Base-by-base conservation (phyloP, 768 basidiomycete genomes). In the Rhizopogon salebrosus region DNA sequence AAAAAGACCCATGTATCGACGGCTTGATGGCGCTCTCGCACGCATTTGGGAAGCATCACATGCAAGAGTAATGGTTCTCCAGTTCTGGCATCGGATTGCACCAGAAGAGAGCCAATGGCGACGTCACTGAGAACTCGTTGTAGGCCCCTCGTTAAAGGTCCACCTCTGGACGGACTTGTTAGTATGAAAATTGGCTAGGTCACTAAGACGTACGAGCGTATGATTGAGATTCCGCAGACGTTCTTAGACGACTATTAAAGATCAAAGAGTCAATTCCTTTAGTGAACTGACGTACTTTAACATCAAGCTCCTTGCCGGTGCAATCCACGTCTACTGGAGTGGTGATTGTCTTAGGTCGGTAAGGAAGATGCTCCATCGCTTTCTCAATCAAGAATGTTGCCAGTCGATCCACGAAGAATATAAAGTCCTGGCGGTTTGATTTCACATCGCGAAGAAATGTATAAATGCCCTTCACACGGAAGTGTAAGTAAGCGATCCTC, bases 21-120 rank as follows among this genome's bases (percentile, higher is more conserved):
- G 3, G 94, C 92, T 35, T 74, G 71, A 48, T 82, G 73, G 38
- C 85, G 73, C 10, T 79, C 70, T 36, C 91, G 87, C 49, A 98
- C 68, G 63, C 75, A 86, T 4, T 74, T 66, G 1, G 95, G 95
- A 22, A 99, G 79, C 72, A 82, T 83, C 51, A 80, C 78, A 62
- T 95, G 89, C 48, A 97, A 78, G 24, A 98, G 75, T 8, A 95
- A 69, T 0, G 95, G 94, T 63, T 99, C 97, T 24, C 92, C 93
- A 3, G 88, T 85, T 60, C 73, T 77, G 3, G 80, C 77, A 58
- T 97, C 91, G 0, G 91, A 88, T 66, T 98, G 95, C 37, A 99
- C 88, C 35, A 99, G 77, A 40, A 98, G 74, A 0, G 92, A 92
- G 26, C 97, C 95, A 22, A 98, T 75, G 0, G 87, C 82, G 1